These are phyloP conservation scores for Daedaleopsis sinensis DNA, from an alignment of 768 basidiomycete species.

Conservation along the genomic window DNA sequence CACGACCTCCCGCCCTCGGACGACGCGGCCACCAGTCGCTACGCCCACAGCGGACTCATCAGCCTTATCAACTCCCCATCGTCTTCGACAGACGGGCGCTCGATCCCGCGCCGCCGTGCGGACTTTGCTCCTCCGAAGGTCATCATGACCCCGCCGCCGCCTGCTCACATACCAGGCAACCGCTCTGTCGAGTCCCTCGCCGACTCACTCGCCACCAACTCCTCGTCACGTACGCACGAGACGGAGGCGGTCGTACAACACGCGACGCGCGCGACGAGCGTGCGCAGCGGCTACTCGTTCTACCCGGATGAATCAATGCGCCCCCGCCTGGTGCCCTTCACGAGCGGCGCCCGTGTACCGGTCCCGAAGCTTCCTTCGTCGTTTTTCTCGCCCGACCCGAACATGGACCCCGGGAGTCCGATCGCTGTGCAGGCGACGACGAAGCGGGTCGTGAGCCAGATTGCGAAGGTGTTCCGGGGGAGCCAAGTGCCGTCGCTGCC, in stretches of 20 bases:
- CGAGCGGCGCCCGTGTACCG: constrained; percentile 66
- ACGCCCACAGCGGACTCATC: constrained; percentile 46
- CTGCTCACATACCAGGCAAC: constrained; percentile 37
- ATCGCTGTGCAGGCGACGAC: constrained; percentile 26
- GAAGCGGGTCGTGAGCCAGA: constrained; percentile 61
- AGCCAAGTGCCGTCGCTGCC: constrained; percentile 20
- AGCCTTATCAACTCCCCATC: constrained; percentile 61
- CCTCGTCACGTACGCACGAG: constrained; percentile 40
- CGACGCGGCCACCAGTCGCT: constrained; percentile 34
- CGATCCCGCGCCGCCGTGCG: constrained; percentile 66
- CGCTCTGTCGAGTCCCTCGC: constrained; percentile 3
- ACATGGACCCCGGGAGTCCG: neutral
- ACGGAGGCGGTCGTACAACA: constrained; percentile 49
- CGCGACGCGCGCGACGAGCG: constrained; percentile 56
- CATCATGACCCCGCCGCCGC: constrained; percentile 42
- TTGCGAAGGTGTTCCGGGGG: constrained; percentile 57
- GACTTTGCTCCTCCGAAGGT: constrained; percentile 67
- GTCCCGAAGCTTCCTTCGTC: constrained; percentile 50
- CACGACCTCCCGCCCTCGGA: constrained; percentile 40
- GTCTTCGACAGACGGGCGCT: constrained; percentile 62
- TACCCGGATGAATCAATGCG: constrained; percentile 35
- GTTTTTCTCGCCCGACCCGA: constrained; percentile 13
- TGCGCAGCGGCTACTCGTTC: constrained; percentile 46
- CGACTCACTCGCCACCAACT: constrained; percentile 32
- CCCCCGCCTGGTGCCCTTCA: constrained; percentile 74